Evolutionary conservation across 176 grass and related monocot species (phyloP).

Genomic region (Phoenix dactylifera): DNA sequence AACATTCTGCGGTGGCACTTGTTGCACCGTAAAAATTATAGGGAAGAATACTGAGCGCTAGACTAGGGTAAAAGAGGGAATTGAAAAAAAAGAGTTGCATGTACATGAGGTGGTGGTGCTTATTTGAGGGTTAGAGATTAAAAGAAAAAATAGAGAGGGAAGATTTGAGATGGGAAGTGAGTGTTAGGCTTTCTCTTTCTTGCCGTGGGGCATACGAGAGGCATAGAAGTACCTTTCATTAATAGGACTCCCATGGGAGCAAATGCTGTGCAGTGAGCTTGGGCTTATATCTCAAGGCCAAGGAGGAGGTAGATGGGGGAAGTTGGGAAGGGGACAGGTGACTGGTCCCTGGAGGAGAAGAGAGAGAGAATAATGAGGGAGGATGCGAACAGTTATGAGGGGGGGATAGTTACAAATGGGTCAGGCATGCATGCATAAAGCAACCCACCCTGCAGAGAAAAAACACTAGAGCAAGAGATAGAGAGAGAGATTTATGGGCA

Average conservation of each 20-base stretch:
- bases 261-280: neutral
- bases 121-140: neutral
- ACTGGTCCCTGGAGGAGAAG: neutral
- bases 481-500: neutral
- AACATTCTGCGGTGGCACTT: no score
- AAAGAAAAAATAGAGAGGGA: neutral
- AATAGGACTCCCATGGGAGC: conserved; percentile 6
- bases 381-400: neutral
- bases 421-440: conserved; percentile 10
- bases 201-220: neutral
- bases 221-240: conserved; percentile 2
- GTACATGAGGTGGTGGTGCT: no score
- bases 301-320: neutral
- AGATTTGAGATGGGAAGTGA: neutral
- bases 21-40: no score
- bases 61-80: no score
- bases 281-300: neutral
- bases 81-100: no score
- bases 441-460: neutral
- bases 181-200: neutral
- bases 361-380: neutral
- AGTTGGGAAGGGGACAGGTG: no score
- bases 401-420: neutral
- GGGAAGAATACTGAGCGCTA: no score
- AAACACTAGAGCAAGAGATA: neutral